Base-by-base conservation (phyloP, 495 filamentous ascomycete species). In the Lophiotrema nucula region DNA sequence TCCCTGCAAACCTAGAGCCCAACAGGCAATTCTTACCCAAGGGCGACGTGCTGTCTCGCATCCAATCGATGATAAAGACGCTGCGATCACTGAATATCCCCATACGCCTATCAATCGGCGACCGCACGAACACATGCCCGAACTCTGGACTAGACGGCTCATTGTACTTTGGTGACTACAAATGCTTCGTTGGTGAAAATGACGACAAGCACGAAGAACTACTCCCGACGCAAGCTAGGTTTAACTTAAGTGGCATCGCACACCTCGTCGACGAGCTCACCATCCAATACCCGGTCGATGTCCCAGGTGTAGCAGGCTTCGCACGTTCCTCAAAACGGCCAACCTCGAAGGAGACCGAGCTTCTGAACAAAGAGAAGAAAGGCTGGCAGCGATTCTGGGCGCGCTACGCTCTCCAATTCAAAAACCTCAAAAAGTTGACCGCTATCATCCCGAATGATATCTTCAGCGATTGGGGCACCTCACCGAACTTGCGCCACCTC, bases 361-460 rank as follows among this genome's bases (percentile, higher is more conserved):
- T 65, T 15, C 25, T 65, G 8, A 16, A 28, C 5, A 45, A 53
- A 6, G 57, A 65, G 38, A 47, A 44, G 44, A 65, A 43, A 49
- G 62, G 62, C 19, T 65, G 62, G 56, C 44, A 51, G 24, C 35
- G 52, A 6, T 65, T 65, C 43, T 65, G 62, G 62, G 38, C 37
- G 15, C 44, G 62, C 12, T 60, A 65, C 35, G 57, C 62, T 5
- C 52, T 35, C 5, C 57, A 49, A 33, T 57, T 65, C 35, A 60
- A 41, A 10, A 60, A 60, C 24, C 43, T 60, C 4, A 60, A 65
- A 22, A 65, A 65, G 33, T 35, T 60, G 31, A 53, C 50, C 4
- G 45, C 25, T 8, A 47, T 39, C n/a, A 47, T 65, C 3, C 62
- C 62, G 5, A 39, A 35, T 26, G 56, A 52, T 6, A 60, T 65